phyloP scores from a whole-genome alignment of 176 grass and related monocot species.

The Avena sativa region DNA sequence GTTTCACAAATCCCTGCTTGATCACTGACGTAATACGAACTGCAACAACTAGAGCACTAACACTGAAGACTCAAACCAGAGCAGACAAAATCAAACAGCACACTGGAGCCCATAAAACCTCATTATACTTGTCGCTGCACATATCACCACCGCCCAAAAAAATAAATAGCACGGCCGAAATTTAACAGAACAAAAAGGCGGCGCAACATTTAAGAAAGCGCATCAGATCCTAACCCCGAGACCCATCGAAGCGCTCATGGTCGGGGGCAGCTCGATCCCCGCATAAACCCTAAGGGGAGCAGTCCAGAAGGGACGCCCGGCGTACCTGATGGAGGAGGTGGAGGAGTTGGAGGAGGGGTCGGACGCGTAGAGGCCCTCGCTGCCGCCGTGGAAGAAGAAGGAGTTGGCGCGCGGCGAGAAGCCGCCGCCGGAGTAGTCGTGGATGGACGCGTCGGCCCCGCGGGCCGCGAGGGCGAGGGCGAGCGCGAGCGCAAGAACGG shows the following conservation, averaged over 20 bases:
- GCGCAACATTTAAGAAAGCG: background rate
- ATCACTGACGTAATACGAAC: conserved; percentile 4
- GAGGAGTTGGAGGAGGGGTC: conserved; percentile 54
- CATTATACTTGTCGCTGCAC: background rate
- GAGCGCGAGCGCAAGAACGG: conserved; percentile 49
- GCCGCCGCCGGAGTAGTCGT: conserved; percentile 74
- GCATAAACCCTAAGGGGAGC: conserved; percentile 39
- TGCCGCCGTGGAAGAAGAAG: conserved; percentile 98
- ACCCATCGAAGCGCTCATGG: background rate
- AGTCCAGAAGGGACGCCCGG: background rate
- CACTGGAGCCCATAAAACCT: conserved; percentile 1
- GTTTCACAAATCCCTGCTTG: background rate
- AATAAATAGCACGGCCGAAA: conserved; percentile 17
- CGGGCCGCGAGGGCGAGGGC: conserved; percentile 38
- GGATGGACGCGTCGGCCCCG: conserved; percentile 71
- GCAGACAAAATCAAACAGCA: conserved; percentile 20
- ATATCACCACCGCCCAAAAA: conserved; percentile 4
- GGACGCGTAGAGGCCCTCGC: conserved; percentile 95
- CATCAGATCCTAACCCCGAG: conserved; percentile 31
- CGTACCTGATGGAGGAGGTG: conserved; percentile 83
- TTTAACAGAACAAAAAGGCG: conserved; percentile 29
- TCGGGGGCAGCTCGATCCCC: conserved; percentile 4
- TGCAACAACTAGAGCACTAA: background rate
- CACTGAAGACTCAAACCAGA: background rate
- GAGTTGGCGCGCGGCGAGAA: conserved; percentile 90